These are phyloP conservation scores for Boletus tylopilopsis DNA, from an alignment of 768 basidiomycete species.

Conservation along the genomic window DNA sequence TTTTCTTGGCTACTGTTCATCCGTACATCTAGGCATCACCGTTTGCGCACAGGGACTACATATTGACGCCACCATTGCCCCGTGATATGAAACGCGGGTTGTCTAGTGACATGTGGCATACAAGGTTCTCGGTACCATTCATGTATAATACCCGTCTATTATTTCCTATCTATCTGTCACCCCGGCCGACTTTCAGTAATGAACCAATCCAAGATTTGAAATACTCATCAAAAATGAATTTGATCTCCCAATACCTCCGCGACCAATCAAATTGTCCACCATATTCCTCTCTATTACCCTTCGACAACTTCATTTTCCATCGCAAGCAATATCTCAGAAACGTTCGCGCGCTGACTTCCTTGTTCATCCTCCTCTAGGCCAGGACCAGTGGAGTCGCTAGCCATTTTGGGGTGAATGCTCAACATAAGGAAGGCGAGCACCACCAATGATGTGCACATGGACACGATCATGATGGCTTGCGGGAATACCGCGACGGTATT, in stretches of 20 bases:
- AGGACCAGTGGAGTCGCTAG: not conserved
- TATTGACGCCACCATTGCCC: not conserved
- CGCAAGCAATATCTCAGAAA: not conserved
- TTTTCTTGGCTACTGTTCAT: not conserved
- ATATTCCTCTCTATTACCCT: constrained; percentile 2
- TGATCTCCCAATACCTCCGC: not conserved
- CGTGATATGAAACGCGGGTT: not conserved
- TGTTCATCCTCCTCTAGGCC: constrained; percentile 1
- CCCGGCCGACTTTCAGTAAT: too few relatives aligned
- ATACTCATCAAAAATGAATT: too few relatives aligned
- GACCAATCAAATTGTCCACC: not conserved
- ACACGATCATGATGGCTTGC: constrained; percentile 63
- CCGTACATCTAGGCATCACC: not conserved
- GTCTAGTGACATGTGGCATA: not conserved
- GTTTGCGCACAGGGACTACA: not conserved
- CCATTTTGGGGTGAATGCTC: constrained; percentile 29
- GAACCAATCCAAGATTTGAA: too few relatives aligned
- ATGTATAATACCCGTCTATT: not conserved
- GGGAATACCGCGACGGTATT: constrained; percentile 70
- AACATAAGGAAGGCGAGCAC: constrained; percentile 45
- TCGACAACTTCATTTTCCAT: constrained; percentile 2
- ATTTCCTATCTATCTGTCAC: not conserved
- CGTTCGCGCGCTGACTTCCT: not conserved
- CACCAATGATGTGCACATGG: constrained; percentile 36
- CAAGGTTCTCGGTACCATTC: not conserved